phyloP scores from a whole-genome alignment of 129 eudicot species.

The Ambrosia trifida region DNA sequence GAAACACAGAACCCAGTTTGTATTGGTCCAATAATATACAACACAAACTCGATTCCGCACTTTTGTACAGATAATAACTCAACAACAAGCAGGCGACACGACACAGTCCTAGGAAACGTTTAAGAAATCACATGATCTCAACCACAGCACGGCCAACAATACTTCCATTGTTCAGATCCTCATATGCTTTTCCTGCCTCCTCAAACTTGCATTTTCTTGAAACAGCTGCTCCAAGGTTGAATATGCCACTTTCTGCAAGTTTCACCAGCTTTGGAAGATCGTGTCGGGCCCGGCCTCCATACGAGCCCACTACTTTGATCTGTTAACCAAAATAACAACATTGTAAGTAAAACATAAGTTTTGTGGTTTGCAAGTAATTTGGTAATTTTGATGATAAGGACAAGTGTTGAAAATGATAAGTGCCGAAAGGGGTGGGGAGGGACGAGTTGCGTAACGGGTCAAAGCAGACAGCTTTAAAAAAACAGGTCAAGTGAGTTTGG shows the following conservation, averaged over 20 bases:
- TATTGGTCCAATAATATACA: neutral
- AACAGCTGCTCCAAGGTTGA: slow-evolving; percentile 78
- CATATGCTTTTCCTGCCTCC: slow-evolving; percentile 74
- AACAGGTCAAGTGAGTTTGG: no score
- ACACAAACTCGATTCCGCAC: neutral
- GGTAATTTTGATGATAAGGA: neutral
- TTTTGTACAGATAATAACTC: neutral
- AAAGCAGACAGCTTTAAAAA: no score
- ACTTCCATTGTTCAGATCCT: slow-evolving; percentile 76
- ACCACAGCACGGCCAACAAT: slow-evolving; percentile 93
- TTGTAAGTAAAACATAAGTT: neutral
- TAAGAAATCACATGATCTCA: slow-evolving; percentile 57
- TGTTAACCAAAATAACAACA: slow-evolving; percentile 26
- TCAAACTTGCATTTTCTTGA: slow-evolving; percentile 80
- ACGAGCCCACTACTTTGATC: slow-evolving; percentile 93
- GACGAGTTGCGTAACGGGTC: neutral
- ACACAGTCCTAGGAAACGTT: neutral
- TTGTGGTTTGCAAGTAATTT: neutral
- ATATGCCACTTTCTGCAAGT: slow-evolving; percentile 85
- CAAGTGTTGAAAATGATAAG: neutral
- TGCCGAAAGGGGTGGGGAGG: neutral
- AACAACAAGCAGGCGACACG: neutral
- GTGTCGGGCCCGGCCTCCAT: slow-evolving; percentile 95
- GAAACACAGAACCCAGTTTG: neutral
- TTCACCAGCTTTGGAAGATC: slow-evolving; percentile 92